phyloP scores from a whole-genome alignment of 78 protist species.

The Speleostelium caveatum region DNA sequence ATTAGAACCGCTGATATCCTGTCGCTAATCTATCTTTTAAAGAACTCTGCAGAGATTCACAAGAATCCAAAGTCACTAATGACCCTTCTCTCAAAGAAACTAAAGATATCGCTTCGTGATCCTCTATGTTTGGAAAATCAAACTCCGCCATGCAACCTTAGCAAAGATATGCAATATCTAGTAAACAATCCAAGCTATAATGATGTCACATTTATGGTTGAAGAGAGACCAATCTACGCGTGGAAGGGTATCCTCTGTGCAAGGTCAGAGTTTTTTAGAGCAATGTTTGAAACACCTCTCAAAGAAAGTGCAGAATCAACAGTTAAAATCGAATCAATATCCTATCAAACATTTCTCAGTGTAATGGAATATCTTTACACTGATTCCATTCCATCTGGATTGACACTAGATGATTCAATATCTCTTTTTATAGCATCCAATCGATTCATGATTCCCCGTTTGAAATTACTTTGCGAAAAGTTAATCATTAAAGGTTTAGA shows the following conservation, averaged over 20 bases:
- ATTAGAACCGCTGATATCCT: constrained; percentile 41
- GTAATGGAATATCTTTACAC: constrained; percentile 62
- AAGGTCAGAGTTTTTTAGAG: constrained; percentile 67
- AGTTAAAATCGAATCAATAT: constrained; percentile 50
- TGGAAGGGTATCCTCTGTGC: constrained; percentile 70
- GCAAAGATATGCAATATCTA: constrained; percentile 42
- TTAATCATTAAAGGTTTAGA: constrained; percentile 12
- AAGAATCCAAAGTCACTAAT: constrained; percentile 16
- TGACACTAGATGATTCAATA: constrained; percentile 41
- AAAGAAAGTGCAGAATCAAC: constrained; percentile 25
- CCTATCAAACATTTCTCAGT: constrained; percentile 32
- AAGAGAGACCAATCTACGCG: constrained; percentile 54
- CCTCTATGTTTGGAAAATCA: background rate
- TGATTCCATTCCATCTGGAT: background rate
- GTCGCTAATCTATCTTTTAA: constrained; percentile 25
- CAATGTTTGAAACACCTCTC: constrained; percentile 74
- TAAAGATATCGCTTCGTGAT: background rate
- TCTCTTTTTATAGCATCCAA: constrained; percentile 34
- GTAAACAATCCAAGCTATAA: constrained; percentile 27
- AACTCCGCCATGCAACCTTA: constrained; percentile 16
- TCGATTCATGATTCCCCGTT: constrained; percentile 52
- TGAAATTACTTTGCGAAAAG: constrained; percentile 37
- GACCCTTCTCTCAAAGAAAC: constrained; percentile 23
- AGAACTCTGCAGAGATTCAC: constrained; percentile 26
- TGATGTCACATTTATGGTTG: constrained; percentile 62